Base-by-base conservation (phyloP, 768 basidiomycete species). In the Rhizopogon salebrosus region DNA sequence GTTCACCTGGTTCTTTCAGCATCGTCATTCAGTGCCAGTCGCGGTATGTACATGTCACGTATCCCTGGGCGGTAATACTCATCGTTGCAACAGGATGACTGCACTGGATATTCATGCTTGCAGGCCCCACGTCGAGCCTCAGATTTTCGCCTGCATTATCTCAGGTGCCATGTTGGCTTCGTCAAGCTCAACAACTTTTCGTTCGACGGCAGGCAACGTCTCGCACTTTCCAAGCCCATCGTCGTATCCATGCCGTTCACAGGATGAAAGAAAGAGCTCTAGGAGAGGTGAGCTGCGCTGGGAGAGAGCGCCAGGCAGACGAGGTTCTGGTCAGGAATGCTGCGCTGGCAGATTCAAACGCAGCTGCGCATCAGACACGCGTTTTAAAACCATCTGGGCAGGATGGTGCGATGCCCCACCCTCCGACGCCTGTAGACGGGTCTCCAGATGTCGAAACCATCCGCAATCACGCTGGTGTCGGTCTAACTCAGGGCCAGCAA, bases 41-140 rank as follows among this genome's bases (percentile, higher is more conserved):
- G 73, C 77, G 77, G 77, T 78, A 60, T 37, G 75, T 67, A 37
- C 42, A 49, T 34, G 34, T 4, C n/a, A n/a, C 51, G 24, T 26
- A 9, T 13, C 6, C 29, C 56, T 65, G 31, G 31, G 16, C 36
- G n/a, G 11, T 46, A 34, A 46, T 10, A 5, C 22, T 46, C 14
- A 48, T 60, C 22, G 8, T 41, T 29, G 37, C 52, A 35, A 27
- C 62, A 88, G 86, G 78, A 88, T 89, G 87, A 84, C 77, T 85
- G 81, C 74, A 76, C 60, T 62, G 72, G 57, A 62, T 57, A 83
- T 87, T 83, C 79, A 91, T 90, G 88, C 80, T 88, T 72, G 82
- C 82, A 83, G 86, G 80, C 82, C 86, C 85, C 80, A 83, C 80
- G 76, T 78, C 77, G 80, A 83, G 82, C 80, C 78, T 80, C 75